These are phyloP conservation scores for Phytophthora vignae DNA, from an alignment of 352 stramenopile species.

Conservation along the genomic window DNA sequence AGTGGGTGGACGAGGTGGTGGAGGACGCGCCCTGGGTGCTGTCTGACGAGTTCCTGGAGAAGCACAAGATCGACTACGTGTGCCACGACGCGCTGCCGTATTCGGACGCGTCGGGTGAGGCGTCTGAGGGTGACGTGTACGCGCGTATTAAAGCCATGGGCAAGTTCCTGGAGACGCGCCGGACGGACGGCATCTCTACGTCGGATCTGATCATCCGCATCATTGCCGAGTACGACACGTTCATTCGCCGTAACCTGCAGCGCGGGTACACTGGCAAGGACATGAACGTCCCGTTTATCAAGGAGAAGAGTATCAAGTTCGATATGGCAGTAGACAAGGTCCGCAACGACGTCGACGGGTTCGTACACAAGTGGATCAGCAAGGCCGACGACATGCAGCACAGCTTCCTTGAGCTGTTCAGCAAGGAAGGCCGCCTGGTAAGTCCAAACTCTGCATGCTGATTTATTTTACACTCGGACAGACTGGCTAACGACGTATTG, in stretches of 20 bases:
- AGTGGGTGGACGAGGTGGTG: slow-evolving; percentile 90
- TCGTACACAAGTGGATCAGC: slow-evolving; percentile 81
- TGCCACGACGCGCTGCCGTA: slow-evolving; percentile 91
- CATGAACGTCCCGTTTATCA: slow-evolving; percentile 93
- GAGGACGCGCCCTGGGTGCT: slow-evolving; percentile 90
- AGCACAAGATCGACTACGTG: slow-evolving; percentile 90
- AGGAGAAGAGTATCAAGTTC: slow-evolving; percentile 90
- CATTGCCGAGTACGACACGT: slow-evolving; percentile 93
- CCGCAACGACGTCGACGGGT: slow-evolving; percentile 79
- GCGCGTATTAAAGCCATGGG: slow-evolving; percentile 88
- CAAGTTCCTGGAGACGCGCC: slow-evolving; percentile 86
- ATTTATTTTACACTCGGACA: neutral
- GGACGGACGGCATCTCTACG: slow-evolving; percentile 90
- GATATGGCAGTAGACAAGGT: slow-evolving; percentile 89
- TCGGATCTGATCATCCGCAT: slow-evolving; percentile 92
- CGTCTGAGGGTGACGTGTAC: slow-evolving; percentile 85
- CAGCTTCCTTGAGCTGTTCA: slow-evolving; percentile 80
- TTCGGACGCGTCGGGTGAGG: slow-evolving; percentile 75
- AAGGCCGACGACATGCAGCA: slow-evolving; percentile 87
- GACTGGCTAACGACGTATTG: slow-evolving; percentile 6
- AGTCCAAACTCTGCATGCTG: neutral
- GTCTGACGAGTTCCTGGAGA: slow-evolving; percentile 83
- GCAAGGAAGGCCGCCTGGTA: slow-evolving; percentile 80
- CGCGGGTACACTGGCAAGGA: slow-evolving; percentile 92
- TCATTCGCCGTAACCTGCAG: slow-evolving; percentile 90